Conservation (phyloP, 2,329 filamentous ascomycete species). For the Camillea tinctor region DNA sequence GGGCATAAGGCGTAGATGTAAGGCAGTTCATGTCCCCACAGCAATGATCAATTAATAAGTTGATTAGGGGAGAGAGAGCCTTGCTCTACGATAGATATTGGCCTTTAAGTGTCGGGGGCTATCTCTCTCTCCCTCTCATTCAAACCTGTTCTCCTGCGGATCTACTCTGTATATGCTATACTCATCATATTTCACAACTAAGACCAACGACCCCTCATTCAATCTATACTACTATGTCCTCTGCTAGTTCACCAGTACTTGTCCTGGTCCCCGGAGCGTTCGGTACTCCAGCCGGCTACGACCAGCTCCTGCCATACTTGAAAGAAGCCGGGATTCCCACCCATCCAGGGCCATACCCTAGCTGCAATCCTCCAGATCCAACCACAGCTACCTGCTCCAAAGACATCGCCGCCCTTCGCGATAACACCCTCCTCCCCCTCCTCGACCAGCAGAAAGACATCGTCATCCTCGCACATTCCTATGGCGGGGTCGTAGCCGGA, state of each 20-base stretch:
- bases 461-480: slow-evolving; percentile 27
- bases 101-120: too few species aligned
- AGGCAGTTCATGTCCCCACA: too few species aligned
- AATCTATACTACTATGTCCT: slow-evolving; percentile 12
- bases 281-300: slow-evolving; percentile 16
- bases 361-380: slow-evolving; percentile 20
- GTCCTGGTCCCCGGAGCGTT: slow-evolving; percentile 24
- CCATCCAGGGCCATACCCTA: slow-evolving; percentile 22
- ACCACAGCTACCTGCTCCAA: slow-evolving; percentile 7
- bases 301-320: slow-evolving; percentile 16
- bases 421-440: slow-evolving; percentile 18
- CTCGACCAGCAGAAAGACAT: slow-evolving; percentile 20
- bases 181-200: too few species aligned
- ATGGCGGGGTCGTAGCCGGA: slow-evolving; percentile 24
- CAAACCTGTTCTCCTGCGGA: too few species aligned
- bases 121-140: too few species aligned
- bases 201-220: not conserved
- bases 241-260: slow-evolving; percentile 9
- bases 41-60: too few species aligned
- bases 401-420: slow-evolving; percentile 13
- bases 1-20: too few species aligned
- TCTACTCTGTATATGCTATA: too few species aligned
- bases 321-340: slow-evolving; percentile 11
- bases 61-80: too few species aligned
- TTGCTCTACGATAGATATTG: too few species aligned